Evolutionary conservation across 352 stramenopile genomes (phyloP).

Genomic region (Globisporangium emineosum): DNA sequence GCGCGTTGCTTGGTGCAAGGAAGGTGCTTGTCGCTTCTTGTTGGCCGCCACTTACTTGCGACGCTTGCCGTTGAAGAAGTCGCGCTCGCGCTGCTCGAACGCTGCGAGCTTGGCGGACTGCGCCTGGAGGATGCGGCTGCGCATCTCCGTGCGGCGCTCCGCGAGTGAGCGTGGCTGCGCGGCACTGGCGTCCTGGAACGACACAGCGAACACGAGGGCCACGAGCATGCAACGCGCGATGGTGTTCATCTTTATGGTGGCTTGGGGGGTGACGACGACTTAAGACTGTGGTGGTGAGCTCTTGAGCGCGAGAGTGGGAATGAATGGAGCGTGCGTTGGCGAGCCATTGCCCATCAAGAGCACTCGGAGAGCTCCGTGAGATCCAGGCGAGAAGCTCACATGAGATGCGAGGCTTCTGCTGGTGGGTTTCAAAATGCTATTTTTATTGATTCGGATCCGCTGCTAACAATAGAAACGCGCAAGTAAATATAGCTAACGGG

Average conservation of each 20-base stretch:
- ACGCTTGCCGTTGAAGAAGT: constrained; percentile 26
- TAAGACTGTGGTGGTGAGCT: background rate
- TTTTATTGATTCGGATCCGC: constrained; percentile 4
- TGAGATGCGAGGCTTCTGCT: background rate
- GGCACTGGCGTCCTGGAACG: constrained; percentile 10
- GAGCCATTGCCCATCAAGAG: background rate
- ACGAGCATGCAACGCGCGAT: constrained; percentile 15
- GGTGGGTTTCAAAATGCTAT: constrained; percentile 10
- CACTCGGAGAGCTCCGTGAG: background rate
- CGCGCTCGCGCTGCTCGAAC: constrained; percentile 20
- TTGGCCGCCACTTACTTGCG: too few species aligned
- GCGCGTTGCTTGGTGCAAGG: too few species aligned
- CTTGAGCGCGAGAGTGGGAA: constrained; percentile 3
- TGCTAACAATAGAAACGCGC: constrained; percentile 2
- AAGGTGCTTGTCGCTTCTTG: too few species aligned
- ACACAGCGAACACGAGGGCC: constrained; percentile 12
- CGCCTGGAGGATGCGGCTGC: constrained; percentile 19
- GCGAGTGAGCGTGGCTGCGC: constrained; percentile 20
- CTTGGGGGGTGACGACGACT: background rate
- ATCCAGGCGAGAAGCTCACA: background rate
- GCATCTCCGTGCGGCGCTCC: constrained; percentile 21
- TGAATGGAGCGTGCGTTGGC: background rate
- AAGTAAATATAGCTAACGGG: constrained; percentile 5
- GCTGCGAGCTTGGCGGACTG: constrained; percentile 20
- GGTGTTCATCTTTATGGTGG: constrained; percentile 12